Evolutionary conservation across 352 stramenopile species (phyloP), one percentile per base, ranked within the genome.

Genomic region (Aphanomyces astaci): DNA sequence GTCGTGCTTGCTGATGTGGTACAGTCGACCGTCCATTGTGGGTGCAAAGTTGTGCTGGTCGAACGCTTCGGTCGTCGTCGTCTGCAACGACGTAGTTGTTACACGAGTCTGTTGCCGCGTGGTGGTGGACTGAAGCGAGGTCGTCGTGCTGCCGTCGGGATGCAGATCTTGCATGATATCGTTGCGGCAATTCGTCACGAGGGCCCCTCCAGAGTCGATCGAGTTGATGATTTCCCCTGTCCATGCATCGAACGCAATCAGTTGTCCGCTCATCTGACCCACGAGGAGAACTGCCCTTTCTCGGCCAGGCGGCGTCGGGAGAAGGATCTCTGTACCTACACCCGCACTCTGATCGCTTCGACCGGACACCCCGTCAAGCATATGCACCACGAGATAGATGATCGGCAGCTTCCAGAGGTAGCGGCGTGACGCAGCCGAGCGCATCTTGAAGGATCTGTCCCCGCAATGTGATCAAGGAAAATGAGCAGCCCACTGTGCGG

Each of bases 211-310:
- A 27, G 85, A 91, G 73, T 94, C 83, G 51, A 94, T 91, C 28
- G 78, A 87, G 82, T 84, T 92, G 46, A 92, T 72, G 39, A 89
- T 74, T 27, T 92, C 72, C 36, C 85, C 85, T 2, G 83, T 88
- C 85, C 85, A 94, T 64, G 85, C 85, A 56, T 91, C 75, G 52
- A 94, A 71, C 39, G 82, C 85, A 64, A 85, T 89, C 62, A 94
- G 80, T 45, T 81, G 80, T 7, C 85, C 85, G 68, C 91, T 84
- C 24, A 92, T 73, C 0, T 83, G 82, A 15, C 85, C 85, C n/a
- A 81, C 79, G 13, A 94, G 74, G 1, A 93, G 65, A 48, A 93
- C 27, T n/a, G 52, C 60, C 5, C 53, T 25, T 46, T 71, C 62
- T 33, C 62, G 62, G n/a, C 49, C 36, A 4, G 5, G 19, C 17